These are phyloP conservation scores for Salix purpurea DNA, from an alignment of 345 rosid genomes.

Conservation along the genomic window DNA sequence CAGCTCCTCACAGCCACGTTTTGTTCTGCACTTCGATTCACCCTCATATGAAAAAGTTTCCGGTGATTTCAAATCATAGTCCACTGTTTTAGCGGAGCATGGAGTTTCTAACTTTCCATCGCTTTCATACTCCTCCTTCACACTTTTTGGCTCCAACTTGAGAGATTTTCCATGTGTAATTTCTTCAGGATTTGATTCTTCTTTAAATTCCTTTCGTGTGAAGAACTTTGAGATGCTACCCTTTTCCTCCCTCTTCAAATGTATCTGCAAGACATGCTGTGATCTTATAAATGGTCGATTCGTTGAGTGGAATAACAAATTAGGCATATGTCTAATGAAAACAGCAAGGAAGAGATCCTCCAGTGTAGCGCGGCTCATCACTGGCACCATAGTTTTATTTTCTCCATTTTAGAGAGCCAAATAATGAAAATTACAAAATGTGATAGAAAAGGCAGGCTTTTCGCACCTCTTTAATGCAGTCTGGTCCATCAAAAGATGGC, in stretches of 20 bases:
- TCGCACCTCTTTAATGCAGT: constrained; percentile 73
- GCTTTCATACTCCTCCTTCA: constrained; percentile 30
- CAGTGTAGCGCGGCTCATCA: background rate
- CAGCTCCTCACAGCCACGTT: constrained; percentile 40
- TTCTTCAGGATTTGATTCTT: constrained; percentile 26
- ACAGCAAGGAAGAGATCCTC: background rate
- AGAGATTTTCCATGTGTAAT: constrained; percentile 11
- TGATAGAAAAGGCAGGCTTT: background rate
- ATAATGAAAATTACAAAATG: background rate
- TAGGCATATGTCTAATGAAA: background rate
- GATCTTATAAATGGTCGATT: background rate
- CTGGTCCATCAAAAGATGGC: constrained; percentile 78
- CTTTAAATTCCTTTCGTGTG: constrained; percentile 42
- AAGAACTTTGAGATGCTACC: constrained; percentile 70
- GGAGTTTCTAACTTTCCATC: constrained; percentile 16
- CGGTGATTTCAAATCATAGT: constrained; percentile 16
- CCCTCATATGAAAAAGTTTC: constrained; percentile 12
- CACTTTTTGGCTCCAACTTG: background rate
- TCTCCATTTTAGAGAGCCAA: background rate
- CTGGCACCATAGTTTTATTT: background rate
- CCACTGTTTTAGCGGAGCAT: constrained; percentile 1
- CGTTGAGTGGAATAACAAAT: background rate
- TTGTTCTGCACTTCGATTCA: constrained; percentile 25
- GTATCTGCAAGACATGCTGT: constrained; percentile 41
- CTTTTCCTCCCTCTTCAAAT: constrained; percentile 44